A percentile compares a stretch with the other conserved stretches of the same genome.
phyloP scores from a whole-genome alignment of 139 green algal genomes.

The Chlorella vulgaris region DNA sequence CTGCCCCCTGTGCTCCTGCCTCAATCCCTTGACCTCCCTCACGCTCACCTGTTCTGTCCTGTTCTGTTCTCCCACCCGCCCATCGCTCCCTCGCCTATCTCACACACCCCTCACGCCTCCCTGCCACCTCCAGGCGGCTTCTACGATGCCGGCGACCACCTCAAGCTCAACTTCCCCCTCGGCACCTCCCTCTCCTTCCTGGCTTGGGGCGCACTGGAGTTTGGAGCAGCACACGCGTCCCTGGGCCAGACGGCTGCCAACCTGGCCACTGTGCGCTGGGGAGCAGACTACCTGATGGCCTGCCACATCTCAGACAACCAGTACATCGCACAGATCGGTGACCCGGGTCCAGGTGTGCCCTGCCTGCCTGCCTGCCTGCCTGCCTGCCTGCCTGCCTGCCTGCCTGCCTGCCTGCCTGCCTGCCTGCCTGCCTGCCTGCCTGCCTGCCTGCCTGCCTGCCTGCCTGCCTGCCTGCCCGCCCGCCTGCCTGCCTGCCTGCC shows the following conservation, averaged over 20 bases:
- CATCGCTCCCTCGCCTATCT: too few species aligned
- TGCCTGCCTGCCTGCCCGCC: too few species aligned
- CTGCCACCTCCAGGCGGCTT: constrained; percentile 49
- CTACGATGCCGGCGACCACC: constrained; percentile 69
- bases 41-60: neutral
- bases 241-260: constrained; percentile 25
- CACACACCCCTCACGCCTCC: neutral
- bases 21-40: neutral
- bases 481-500: too few species aligned
- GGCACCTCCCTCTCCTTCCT: constrained; percentile 56
- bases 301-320: constrained; percentile 40
- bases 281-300: constrained; percentile 62
- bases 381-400: too few species aligned
- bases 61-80: neutral
- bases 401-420: neutral
- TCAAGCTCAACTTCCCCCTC: constrained; percentile 71
- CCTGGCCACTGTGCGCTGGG: constrained; percentile 53
- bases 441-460: too few species aligned
- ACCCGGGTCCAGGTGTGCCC: neutral
- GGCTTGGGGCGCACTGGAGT: constrained; percentile 67
- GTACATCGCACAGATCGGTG: constrained; percentile 46
- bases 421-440: too few species aligned
- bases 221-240: constrained; percentile 39
- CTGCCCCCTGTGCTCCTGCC: neutral
- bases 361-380: neutral